Percentiles rank a stretch among this genome's conserved stretches.
These are phyloP conservation scores for Paecilomyces sp. DNA, from an alignment of 2,329 filamentous ascomycete genomes.

Conservation along the genomic window DNA sequence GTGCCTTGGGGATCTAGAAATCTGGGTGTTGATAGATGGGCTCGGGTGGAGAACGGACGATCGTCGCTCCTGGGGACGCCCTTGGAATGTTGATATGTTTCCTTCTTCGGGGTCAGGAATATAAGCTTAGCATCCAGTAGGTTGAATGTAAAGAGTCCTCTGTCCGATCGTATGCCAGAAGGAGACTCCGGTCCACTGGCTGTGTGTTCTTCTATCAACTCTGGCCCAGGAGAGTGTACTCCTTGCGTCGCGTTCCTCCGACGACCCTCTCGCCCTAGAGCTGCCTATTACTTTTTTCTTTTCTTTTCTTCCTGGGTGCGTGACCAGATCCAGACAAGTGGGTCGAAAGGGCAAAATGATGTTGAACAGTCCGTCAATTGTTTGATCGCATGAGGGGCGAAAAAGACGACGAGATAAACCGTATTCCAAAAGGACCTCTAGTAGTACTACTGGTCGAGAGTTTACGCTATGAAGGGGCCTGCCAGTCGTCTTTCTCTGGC, in stretches of 20 bases:
- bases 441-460: not conserved
- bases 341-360: not conserved
- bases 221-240: not conserved
- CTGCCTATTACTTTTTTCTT: not conserved
- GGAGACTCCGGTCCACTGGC: not conserved
- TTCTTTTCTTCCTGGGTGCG: not conserved
- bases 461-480: not conserved
- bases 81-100: conserved; percentile 7
- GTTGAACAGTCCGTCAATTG: not conserved
- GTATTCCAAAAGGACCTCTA: not conserved
- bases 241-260: not conserved
- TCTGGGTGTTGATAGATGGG: not conserved
- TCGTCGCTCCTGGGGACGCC: conserved; percentile 7
- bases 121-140: conserved; percentile 14
- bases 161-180: not conserved
- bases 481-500: not conserved
- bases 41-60: conserved; percentile 1
- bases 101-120: conserved; percentile 12
- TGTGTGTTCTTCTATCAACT: not conserved
- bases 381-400: not conserved
- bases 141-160: conserved; percentile 5
- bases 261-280: not conserved
- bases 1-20: not conserved
- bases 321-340: not conserved
- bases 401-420: not conserved